Conservation (phyloP, 306 rosid genomes). For the Sphenostylis stenocarpa region DNA sequence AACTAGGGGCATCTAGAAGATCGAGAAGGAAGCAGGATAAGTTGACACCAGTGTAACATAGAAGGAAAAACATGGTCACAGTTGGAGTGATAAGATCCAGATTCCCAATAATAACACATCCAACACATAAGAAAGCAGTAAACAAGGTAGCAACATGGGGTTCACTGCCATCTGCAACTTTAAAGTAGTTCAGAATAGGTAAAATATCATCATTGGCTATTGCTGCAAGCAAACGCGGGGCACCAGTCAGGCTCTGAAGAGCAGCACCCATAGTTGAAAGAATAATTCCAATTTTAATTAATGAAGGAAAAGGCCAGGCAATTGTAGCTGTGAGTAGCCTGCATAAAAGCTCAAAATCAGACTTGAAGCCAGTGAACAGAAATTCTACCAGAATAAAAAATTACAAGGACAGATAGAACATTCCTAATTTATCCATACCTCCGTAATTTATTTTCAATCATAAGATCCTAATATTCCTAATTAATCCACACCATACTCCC, state of each 20-base stretch:
- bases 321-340: conserved; percentile 94
- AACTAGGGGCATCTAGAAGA: conserved; percentile 99
- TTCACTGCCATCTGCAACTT: conserved; percentile 80
- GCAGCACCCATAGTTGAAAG: conserved; percentile 99
- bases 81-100: conserved; percentile 99
- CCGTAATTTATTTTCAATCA: no score
- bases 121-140: conserved; percentile 81
- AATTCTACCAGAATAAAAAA: conserved; percentile 12
- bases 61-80: conserved; percentile 95
- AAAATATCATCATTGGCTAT: conserved; percentile 97
- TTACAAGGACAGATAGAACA: not conserved
- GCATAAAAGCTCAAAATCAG: conserved; percentile 51
- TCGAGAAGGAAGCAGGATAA: conserved; percentile 99
- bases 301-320: conserved; percentile 97
- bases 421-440: no score
- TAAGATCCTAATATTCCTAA: no score
- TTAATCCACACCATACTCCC: not conserved
- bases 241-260: conserved; percentile 98
- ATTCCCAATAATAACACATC: conserved; percentile 96
- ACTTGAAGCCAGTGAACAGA: conserved; percentile 23
- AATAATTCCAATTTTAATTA: conserved; percentile 91
- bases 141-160: conserved; percentile 92
- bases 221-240: conserved; percentile 98
- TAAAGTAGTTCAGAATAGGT: conserved; percentile 92
- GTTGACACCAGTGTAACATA: conserved; percentile 96